Evolutionary conservation across 108 stramenopile genomes (phyloP), one percentile per base, ranked within the genome.

Genomic region (Licmophora abbreviata): DNA sequence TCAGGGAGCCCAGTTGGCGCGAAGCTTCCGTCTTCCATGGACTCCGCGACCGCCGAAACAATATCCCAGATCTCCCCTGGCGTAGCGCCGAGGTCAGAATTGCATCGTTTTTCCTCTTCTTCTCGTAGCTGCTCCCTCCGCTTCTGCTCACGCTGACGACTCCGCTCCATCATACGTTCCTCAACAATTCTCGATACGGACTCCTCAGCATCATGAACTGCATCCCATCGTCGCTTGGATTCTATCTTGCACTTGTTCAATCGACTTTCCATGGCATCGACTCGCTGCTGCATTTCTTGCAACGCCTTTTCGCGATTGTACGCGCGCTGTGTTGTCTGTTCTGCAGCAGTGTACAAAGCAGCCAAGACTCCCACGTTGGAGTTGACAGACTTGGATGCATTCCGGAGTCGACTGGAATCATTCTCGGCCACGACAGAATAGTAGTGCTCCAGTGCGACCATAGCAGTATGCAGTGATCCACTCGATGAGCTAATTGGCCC

Each of bases 11-110:
- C 72, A 20, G 74, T 67, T 27, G 79, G 84, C 42, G 58, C 69
- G 66, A 81, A 85, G 22, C 52, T 58, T 0, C 63, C 68, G 27
- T 77, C 76, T 51, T 85, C 84, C 77, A 80, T 77, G 12, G 52
- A 48, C 35, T 65, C 77, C 31, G 69, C 49, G 5, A 75, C 72
- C 1, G 56, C 61, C 4, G 61, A 47, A 1, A 81, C 80, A 32
- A 85, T 66, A 36, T 81, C 72, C 77, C 65, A 81, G 10, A 85
- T 68, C 53, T 81, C 79, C 22, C 54, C 66, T 21, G 45, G 28
- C 10, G 53, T 69, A 9, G 48, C 43, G 12, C 36, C 55, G 1
- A 44, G 12, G 10, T 15, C 38, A 18, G 38, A 3, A n/a, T n/a
- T n/a, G n/a, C n/a, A n/a, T n/a, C 36, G 28, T 18, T 50, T 59